Base-by-base conservation (phyloP, 164 flowering plant species). In the Nymphaea thermarum region DNA sequence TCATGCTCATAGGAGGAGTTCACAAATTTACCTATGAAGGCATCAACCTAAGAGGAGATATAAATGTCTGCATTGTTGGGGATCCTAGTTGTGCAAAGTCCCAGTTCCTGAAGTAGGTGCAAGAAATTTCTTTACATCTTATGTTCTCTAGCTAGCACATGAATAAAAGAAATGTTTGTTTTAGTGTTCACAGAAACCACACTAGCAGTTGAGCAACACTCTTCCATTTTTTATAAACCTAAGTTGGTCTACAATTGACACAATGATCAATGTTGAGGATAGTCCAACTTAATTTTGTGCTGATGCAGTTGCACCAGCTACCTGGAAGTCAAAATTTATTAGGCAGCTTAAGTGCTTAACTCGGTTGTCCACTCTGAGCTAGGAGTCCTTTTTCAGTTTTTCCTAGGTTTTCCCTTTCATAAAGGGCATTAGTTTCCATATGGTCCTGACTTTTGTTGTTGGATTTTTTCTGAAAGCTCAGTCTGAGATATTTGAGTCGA, bases 51-150 rank as follows among this genome's bases (percentile, higher is more conserved):
- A 86, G 99, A 79, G 99, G 99, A 18, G 99, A 94, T 75, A 88
- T 94, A 71, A 94, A 94, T 80, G 98, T 91, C 45, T 91, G 98
- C 74, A 88, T 94, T 72, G 99, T 94, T 75, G 99, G 99, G 62
- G 99, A 94, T 78, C 99, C 99, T 60, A 91, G 99, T 77, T 91
- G 98, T 79, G 98, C 98, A 53, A 94, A 94, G 77, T 94, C 99
- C 75, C 99, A 94, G 74, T 91, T 94, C 68, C 96, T 94, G 74
- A 91, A 94, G 98, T 94, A 88, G 60, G 81, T 11, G 55, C 55
- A 47, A 7, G 11, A 47, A 47, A n/a, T 61, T 61, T 17, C 16
- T 61, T 61, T 61, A 7, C 55, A 47, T 47, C 55, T 47, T 2
- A 47, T 47, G 36, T 25, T 25, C 36, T 25, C 36, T 25, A 25